These are phyloP conservation scores for Thielaviopsis ethacetica DNA, from an alignment of 2,329 filamentous ascomycete species.

Conservation along the genomic window DNA sequence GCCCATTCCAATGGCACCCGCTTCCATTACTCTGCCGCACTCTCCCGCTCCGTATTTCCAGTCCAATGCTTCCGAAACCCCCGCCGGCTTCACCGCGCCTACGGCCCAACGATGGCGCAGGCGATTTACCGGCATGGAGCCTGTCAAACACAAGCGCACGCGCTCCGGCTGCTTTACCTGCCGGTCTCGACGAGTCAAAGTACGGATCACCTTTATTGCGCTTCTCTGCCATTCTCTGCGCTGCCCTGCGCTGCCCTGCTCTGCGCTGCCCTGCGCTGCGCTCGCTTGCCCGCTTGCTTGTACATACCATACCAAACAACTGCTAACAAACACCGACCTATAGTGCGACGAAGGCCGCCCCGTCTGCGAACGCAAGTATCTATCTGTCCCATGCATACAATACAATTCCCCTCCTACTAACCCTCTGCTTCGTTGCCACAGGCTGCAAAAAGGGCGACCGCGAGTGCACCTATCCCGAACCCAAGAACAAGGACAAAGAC, in stretches of 20 bases:
- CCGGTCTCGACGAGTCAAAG: conserved; percentile 71
- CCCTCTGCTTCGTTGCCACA: conserved; percentile 17
- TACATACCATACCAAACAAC: too few relatives aligned
- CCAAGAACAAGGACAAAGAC: conserved; percentile 29
- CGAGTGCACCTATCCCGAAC: conserved; percentile 79
- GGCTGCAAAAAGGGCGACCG: conserved; percentile 85
- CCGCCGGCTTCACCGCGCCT: not conserved
- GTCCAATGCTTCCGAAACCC: not conserved
- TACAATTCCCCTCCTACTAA: not conserved
- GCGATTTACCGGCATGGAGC: conserved; percentile 38
- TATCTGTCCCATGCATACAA: not conserved
- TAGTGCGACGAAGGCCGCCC: conserved; percentile 86
- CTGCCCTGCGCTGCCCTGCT: too few relatives aligned
- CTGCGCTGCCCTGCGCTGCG: too few relatives aligned
- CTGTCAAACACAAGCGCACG: conserved; percentile 84
- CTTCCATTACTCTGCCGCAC: conserved; percentile 33
- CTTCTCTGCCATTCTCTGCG: too few relatives aligned
- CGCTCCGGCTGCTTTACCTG: conserved; percentile 90
- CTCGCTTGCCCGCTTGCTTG: too few relatives aligned
- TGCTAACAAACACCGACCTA: conserved; percentile 15
- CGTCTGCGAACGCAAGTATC: conserved; percentile 57
- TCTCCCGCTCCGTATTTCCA: conserved; percentile 18
- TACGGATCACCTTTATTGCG: too few relatives aligned
- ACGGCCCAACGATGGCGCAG: conserved; percentile 26
- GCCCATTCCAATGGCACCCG: conserved; percentile 17